Evolutionary conservation across 2,329 filamentous ascomycete genomes (phyloP), one percentile per base, ranked within the genome.

Genomic region (Uncinocarpus reesii): DNA sequence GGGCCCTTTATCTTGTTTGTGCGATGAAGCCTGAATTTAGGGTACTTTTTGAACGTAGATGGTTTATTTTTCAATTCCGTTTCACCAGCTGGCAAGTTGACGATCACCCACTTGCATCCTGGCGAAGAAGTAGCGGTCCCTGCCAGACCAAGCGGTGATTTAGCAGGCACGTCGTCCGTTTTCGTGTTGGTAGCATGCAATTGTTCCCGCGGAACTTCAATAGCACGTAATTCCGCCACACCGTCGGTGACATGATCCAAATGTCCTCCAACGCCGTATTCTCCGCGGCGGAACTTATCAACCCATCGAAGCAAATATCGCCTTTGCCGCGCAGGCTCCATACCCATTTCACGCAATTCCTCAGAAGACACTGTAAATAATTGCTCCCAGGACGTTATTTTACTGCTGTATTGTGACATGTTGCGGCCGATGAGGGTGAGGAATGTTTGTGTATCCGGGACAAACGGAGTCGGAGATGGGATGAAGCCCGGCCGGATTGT

Each of bases 351-450:
- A 56, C 81, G 80, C 56, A 98, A 75, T 67, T 96, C 81, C 37
- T 74, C 65, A 15, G 86, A 87, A 18, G 79, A 81, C 55, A 92
- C 74, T 38, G 81, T 81, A 75, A 96, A 96, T 38, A 98, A 79
- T 4, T 86, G 79, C 46, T 92, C 84, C 92, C 92, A 96, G 8
- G 84, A 83, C 2, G 85, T 80, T 58, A 98, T 86, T 67, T 96
- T 96, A 67, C 79, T 74, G 42, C 84, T 78, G 71, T 95, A 86
- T 62, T 84, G 80, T 60, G 77, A 81, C 59, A 95, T 80, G 58
- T 82, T 82, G 54, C 92, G 89, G 58, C 92, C 92, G 67, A 96
- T 95, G 51, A 95, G 75, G 29, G 78, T 86, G 53, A 96, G 81
- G 68, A 98, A 95, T 13, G 89, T 92, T 57, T 76, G 64, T 34